These are phyloP conservation scores for Beauveria scarabaeidicola DNA, from an alignment of 2,329 filamentous ascomycete genomes.

Conservation along the genomic window DNA sequence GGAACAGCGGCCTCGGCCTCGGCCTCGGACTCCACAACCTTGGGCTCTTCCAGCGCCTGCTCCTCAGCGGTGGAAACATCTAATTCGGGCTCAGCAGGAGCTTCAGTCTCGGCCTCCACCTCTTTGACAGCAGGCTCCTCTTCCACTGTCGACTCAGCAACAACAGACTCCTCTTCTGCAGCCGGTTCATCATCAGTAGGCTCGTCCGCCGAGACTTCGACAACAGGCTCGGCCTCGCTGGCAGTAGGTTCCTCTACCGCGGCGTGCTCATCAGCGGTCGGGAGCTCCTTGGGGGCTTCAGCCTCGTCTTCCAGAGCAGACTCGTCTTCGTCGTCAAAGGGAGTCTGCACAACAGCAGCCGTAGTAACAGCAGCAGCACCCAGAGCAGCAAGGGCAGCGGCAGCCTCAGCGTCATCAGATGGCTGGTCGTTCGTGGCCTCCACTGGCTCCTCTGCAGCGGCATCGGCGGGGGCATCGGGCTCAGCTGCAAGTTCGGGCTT, in stretches of 20 bases:
- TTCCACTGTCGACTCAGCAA: slow-evolving; percentile 10
- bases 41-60: background rate
- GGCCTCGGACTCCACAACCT: background rate
- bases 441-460: background rate
- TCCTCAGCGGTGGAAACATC: slow-evolving; percentile 1
- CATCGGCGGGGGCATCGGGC: background rate
- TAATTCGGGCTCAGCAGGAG: background rate
- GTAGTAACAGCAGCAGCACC: background rate
- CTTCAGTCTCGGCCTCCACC: background rate
- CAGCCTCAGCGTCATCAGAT: background rate
- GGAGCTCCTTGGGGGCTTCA: background rate
- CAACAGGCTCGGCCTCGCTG: background rate
- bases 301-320: background rate
- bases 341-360: background rate
- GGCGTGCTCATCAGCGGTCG: background rate
- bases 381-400: background rate
- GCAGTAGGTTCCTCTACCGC: slow-evolving; percentile 4
- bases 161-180: background rate
- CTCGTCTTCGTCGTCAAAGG: slow-evolving; percentile 5
- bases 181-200: background rate
- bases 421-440: background rate
- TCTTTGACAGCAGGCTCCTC: background rate
- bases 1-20: background rate
- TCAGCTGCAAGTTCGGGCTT: background rate
- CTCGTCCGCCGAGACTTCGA: background rate